A percentile compares a stretch with the other conserved stretches of the same genome.
Conservation (phyloP, 495 filamentous ascomycete species). For the Penicillium chermesinum region DNA sequence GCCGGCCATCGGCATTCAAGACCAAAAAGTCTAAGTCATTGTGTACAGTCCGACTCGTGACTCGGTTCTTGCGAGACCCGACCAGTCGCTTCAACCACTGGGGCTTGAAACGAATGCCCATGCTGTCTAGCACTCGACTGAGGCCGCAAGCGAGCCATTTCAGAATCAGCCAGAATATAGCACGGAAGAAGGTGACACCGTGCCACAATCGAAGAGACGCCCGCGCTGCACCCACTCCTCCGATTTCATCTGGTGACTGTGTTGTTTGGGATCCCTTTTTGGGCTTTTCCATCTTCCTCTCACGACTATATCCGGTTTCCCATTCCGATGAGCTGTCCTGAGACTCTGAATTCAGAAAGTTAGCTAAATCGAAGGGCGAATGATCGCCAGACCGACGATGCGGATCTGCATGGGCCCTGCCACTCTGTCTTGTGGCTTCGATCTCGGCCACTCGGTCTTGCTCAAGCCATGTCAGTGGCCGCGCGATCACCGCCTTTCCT, state of each 20-base stretch:
- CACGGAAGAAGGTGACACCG: constrained; percentile 66
- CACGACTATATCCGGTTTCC: constrained; percentile 63
- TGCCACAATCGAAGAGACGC: constrained; percentile 67
- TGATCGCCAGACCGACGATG: constrained; percentile 25
- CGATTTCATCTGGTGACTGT: constrained; percentile 39
- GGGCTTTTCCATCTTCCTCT: constrained; percentile 52
- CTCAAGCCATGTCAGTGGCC: constrained; percentile 87
- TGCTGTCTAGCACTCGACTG: constrained; percentile 48
- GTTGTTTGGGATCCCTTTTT: constrained; percentile 40
- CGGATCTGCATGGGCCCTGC: constrained; percentile 16
- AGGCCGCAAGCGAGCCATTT: constrained; percentile 53
- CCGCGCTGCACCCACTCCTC: constrained; percentile 73
- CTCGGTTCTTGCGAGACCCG: constrained; percentile 18
- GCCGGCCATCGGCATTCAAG: constrained; percentile 48
- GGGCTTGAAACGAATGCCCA: constrained; percentile 60
- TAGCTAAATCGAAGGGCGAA: constrained; percentile 25
- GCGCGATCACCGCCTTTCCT: constrained; percentile 67
- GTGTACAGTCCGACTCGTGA: constrained; percentile 10
- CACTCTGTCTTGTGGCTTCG: constrained; percentile 33
- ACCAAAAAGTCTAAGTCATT: constrained; percentile 56
- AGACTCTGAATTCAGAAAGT: constrained; percentile 31
- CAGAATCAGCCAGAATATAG: constrained; percentile 62
- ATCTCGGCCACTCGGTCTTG: constrained; percentile 68
- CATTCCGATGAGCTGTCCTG: constrained; percentile 28
- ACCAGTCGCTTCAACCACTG: constrained; percentile 50